Evolutionary conservation across 176 grass and related monocot species (phyloP).

Genomic region (Elaeis guineensis): DNA sequence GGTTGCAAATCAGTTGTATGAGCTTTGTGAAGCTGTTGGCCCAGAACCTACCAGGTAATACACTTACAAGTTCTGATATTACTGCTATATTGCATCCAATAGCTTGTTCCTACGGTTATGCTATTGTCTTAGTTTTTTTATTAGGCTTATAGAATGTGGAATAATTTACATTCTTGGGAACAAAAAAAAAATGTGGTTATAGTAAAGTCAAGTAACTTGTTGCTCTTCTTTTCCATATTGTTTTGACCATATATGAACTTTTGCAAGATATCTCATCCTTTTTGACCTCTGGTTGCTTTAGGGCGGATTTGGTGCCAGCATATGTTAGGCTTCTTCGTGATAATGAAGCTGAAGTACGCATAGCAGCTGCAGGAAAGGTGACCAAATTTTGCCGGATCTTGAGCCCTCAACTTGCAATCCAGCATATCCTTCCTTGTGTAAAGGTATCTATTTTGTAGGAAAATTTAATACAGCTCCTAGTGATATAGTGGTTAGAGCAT

Average conservation of each 20-base stretch:
- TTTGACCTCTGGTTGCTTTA: slow-evolving; percentile 25
- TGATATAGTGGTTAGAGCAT: not conserved
- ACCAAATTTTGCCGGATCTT: slow-evolving; percentile 87
- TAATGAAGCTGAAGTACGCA: slow-evolving; percentile 95
- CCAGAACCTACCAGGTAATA: slow-evolving; percentile 70
- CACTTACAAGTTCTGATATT: too few relatives aligned
- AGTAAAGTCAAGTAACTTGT: too few relatives aligned
- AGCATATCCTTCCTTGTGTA: slow-evolving; percentile 87
- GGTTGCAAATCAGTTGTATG: slow-evolving; percentile 95
- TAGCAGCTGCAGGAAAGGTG: slow-evolving; percentile 95
- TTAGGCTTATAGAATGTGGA: too few relatives aligned
- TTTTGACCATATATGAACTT: too few relatives aligned
- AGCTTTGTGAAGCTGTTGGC: slow-evolving; percentile 84
- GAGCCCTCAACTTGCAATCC: slow-evolving; percentile 55
- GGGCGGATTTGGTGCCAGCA: slow-evolving; percentile 66
- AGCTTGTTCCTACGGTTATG: too few relatives aligned
- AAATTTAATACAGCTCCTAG: not conserved
- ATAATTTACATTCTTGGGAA: too few relatives aligned
- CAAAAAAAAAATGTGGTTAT: too few relatives aligned
- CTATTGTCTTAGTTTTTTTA: too few relatives aligned
- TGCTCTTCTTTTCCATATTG: too few relatives aligned
- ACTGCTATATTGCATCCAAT: not conserved
- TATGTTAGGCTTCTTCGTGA: slow-evolving; percentile 94
- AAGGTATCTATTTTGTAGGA: slow-evolving; percentile 33
- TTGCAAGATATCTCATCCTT: not conserved